phyloP scores from a whole-genome alignment of 2,329 filamentous ascomycete species.

The Dactylella cylindrospora region DNA sequence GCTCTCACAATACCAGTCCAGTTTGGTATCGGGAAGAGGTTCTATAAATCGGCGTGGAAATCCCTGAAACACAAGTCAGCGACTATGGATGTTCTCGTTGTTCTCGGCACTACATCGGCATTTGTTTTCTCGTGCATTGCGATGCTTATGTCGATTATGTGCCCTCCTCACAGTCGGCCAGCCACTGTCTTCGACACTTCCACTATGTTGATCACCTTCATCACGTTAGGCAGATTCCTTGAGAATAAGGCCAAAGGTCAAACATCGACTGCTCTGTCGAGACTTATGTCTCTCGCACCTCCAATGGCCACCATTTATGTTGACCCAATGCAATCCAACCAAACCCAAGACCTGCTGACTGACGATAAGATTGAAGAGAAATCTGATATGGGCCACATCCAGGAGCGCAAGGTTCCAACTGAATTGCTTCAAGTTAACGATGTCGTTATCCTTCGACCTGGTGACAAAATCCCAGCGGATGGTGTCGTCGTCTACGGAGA shows the following conservation, averaged over 20 bases:
- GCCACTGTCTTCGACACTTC: slow-evolving; percentile 95
- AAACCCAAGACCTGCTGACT: slow-evolving; percentile 50
- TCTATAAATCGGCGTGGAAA: slow-evolving; percentile 91
- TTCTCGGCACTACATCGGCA: slow-evolving; percentile 87
- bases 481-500: slow-evolving; percentile 83
- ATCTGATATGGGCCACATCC: slow-evolving; percentile 51
- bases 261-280: slow-evolving; percentile 88
- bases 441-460: slow-evolving; percentile 86
- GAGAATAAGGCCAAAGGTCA: slow-evolving; percentile 96
- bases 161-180: slow-evolving; percentile 75
- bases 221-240: slow-evolving; percentile 83
- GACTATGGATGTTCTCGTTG: slow-evolving; percentile 96
- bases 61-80: slow-evolving; percentile 86
- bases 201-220: slow-evolving; percentile 97
- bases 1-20: slow-evolving; percentile 86
- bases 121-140: slow-evolving; percentile 92
- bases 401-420: slow-evolving; percentile 84
- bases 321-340: slow-evolving; percentile 76
- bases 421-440: slow-evolving; percentile 93
- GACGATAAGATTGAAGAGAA: slow-evolving; percentile 54
- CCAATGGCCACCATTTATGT: slow-evolving; percentile 97
- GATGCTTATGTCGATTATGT: slow-evolving; percentile 77
- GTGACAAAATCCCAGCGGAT: slow-evolving; percentile 95
- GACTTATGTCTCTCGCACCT: slow-evolving; percentile 91
- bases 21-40: slow-evolving; percentile 92